Conservation (phyloP, 352 stramenopile species). For the Pythium volutum region DNA sequence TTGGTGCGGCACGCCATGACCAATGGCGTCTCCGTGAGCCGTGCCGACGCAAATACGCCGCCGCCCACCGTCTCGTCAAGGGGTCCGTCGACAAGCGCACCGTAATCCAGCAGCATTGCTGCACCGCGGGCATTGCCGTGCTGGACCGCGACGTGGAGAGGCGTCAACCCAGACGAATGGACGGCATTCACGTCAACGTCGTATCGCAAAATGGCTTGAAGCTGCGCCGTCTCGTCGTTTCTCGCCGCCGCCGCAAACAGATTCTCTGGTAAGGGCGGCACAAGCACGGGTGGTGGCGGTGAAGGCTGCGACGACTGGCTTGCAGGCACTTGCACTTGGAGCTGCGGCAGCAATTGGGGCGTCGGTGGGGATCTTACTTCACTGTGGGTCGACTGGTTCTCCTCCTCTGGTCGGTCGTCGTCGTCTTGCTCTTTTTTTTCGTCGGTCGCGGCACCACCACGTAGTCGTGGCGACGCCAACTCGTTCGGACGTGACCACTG, state of each 20-base stretch:
- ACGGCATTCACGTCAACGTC: constrained; percentile 36
- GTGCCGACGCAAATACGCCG: not conserved
- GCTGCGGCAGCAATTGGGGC: not conserved
- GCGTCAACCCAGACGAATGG: constrained; percentile 36
- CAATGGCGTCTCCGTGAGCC: constrained; percentile 33
- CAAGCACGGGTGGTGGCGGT: not conserved
- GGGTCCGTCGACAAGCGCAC: constrained; percentile 34
- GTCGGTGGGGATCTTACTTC: not conserved
- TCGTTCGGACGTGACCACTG: constrained; percentile 47
- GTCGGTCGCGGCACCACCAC: not conserved
- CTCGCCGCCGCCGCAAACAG: constrained; percentile 29
- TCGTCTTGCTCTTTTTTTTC: not conserved
- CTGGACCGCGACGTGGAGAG: constrained; percentile 52
- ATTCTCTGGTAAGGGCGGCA: not conserved
- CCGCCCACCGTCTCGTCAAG: not conserved
- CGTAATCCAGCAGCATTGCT: constrained; percentile 46
- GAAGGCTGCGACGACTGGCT: not conserved
- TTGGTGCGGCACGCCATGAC: constrained; percentile 46
- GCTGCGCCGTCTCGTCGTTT: constrained; percentile 25
- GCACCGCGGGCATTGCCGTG: constrained; percentile 38
- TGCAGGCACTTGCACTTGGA: not conserved
- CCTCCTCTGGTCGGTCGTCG: not conserved
- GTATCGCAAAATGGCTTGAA: constrained; percentile 38
- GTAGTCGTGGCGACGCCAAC: constrained; percentile 17
- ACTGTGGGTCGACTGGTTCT: not conserved